Evolutionary conservation across 2,329 filamentous ascomycete genomes (phyloP).

Genomic region (Dactylellina drechsleri): DNA sequence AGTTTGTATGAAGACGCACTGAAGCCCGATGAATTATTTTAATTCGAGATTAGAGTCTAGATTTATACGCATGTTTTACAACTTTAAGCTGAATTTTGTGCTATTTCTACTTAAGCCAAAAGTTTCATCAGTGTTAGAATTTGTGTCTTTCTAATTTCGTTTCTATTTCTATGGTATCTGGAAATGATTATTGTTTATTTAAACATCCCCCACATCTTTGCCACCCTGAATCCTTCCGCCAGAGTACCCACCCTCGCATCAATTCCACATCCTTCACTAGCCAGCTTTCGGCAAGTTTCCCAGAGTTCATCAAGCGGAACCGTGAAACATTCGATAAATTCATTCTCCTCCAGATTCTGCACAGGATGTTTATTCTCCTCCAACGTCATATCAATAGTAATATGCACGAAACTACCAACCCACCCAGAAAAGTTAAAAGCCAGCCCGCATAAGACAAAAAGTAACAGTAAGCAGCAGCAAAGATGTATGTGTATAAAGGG

Average conservation of each 20-base stretch:
- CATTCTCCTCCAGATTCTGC: constrained; percentile 66
- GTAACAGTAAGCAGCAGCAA: too few species aligned
- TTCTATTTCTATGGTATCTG: background rate
- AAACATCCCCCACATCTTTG: constrained; percentile 60
- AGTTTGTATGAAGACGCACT: too few species aligned
- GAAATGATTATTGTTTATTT: constrained; percentile 37
- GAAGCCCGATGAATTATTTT: too few species aligned
- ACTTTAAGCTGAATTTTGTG: too few species aligned
- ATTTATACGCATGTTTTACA: too few species aligned
- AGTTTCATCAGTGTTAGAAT: too few species aligned
- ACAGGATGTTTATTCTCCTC: constrained; percentile 65
- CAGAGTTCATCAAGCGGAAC: constrained; percentile 65
- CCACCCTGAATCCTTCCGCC: constrained; percentile 62
- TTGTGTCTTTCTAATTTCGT: too few species aligned
- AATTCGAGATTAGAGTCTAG: too few species aligned
- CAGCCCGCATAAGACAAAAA: too few species aligned
- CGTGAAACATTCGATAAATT: constrained; percentile 68
- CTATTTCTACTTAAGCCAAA: too few species aligned
- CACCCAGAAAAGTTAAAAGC: background rate
- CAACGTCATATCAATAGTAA: constrained; percentile 64
- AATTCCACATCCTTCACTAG: constrained; percentile 62
- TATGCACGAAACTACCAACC: constrained; percentile 63
- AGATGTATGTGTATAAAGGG: too few species aligned
- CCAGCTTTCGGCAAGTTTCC: constrained; percentile 63
- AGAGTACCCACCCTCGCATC: constrained; percentile 62